phyloP scores from a whole-genome alignment of 768 basidiomycete genomes.

The Amanita subjunquillea region DNA sequence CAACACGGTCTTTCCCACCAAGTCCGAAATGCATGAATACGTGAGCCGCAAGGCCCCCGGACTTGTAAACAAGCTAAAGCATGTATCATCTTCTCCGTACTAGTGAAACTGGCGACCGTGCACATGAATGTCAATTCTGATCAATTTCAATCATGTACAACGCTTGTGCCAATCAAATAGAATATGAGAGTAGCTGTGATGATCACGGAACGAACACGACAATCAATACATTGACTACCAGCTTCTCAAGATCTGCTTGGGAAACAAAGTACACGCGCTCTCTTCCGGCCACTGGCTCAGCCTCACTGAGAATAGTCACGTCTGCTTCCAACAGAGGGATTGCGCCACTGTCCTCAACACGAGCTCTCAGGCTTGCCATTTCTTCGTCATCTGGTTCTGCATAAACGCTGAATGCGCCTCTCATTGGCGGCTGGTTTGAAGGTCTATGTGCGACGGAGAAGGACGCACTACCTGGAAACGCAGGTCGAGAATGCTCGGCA shows the following conservation, averaged over 20 bases:
- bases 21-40: too few relatives aligned
- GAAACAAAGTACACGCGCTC: conserved; percentile 63
- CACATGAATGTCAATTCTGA: too few relatives aligned
- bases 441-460: conserved; percentile 7
- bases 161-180: too few relatives aligned
- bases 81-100: too few relatives aligned
- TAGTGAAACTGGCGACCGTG: too few relatives aligned
- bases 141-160: too few relatives aligned
- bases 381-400: conserved; percentile 27
- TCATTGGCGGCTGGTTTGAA: conserved; percentile 22
- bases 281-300: conserved; percentile 38
- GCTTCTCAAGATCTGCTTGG: conserved; percentile 55
- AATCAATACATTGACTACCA: conserved; percentile 67
- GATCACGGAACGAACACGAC: conserved; percentile 57
- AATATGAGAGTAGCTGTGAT: too few relatives aligned
- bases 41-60: too few relatives aligned
- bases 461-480: conserved; percentile 9
- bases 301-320: conserved; percentile 49
- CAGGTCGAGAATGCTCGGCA: conserved; percentile 9
- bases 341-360: conserved; percentile 62
- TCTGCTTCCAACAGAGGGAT: conserved; percentile 53
- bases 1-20: too few relatives aligned
- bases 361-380: conserved; percentile 31
- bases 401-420: conserved; percentile 35
- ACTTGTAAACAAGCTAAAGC: too few relatives aligned